Base-by-base conservation (phyloP, 148 eudicot genomes). In the Gaultheria prostrata region DNA sequence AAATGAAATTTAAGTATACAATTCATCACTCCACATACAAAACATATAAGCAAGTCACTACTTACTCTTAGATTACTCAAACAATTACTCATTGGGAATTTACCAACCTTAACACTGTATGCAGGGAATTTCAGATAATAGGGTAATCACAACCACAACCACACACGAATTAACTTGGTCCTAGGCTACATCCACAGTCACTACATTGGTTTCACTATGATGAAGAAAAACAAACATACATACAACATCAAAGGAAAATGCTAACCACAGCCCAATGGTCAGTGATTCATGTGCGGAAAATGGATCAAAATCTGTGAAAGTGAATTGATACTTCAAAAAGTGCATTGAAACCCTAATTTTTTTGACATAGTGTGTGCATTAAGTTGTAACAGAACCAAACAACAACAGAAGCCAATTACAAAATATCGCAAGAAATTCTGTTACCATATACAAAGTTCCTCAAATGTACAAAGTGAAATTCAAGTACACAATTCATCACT, bases 381-480 rank as follows among this genome's bases (percentile, higher is more conserved):
- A n/a, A n/a, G n/a, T n/a, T n/a, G n/a, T n/a, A n/a, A n/a, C 43
- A 39, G 43, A 39, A 39, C 43, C 43, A 39, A 39, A 39, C 4
- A 39, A 39, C 43, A 4, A 39, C 24, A 57, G 63, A 57, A 57
- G 63, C 63, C 63, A 57, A 57, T 57, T 20, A 18, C 4, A n/a
- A 2, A 57, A 20, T 9, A 57, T 24, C 63, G 21, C 24, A 57
- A 57, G 24, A 48, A 48, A 17, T 63, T 24, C 24, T 46, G 9
- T 24, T 84, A 97, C 99, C 7, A 4, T 39, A 4, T 39, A 39
- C 43, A 39, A 39, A 39, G 43, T 39, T 39, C 43, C 43, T 6
- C 43, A 39, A 39, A 39, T 39, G 43, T 24, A n/a, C 2, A 11
- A 24, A 50, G 43, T 28, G 80, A 30, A 15, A 20, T 28, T 26